A percentile compares a stretch with the other conserved stretches of the same genome.
phyloP scores from a whole-genome alignment of 495 filamentous ascomycete genomes.

The Aspergillus hancockii region DNA sequence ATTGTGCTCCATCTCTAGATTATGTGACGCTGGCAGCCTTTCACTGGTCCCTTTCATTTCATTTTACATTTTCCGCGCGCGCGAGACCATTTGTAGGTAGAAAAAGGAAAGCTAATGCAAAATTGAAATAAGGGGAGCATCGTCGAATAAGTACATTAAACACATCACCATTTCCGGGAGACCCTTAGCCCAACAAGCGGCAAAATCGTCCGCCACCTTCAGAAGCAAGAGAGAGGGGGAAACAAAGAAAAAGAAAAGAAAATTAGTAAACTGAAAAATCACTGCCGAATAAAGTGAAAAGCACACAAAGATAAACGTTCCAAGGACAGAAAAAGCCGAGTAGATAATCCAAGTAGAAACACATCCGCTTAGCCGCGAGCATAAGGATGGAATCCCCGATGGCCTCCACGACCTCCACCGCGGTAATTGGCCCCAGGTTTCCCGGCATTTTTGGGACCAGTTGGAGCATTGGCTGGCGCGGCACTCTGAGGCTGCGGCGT shows the following conservation, averaged over 20 bases:
- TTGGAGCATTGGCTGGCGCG: slow-evolving; percentile 91
- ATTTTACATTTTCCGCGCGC: neutral
- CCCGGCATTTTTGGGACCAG: slow-evolving; percentile 93
- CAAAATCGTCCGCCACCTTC: neutral
- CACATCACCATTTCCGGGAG: slow-evolving; percentile 12
- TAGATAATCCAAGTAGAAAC: neutral
- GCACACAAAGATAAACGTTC: slow-evolving; percentile 6
- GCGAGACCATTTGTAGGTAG: no score
- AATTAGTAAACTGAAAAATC: slow-evolving; percentile 8
- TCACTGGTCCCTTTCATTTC: neutral
- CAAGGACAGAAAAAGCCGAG: slow-evolving; percentile 1
- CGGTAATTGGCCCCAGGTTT: slow-evolving; percentile 93
- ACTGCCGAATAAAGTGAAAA: neutral
- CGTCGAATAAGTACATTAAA: slow-evolving; percentile 16
- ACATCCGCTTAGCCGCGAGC: slow-evolving; percentile 35
- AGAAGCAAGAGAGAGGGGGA: neutral
- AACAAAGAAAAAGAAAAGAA: neutral
- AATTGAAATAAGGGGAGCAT: neutral
- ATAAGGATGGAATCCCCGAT: slow-evolving; percentile 83
- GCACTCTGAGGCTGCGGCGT: slow-evolving; percentile 64
- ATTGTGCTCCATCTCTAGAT: neutral
- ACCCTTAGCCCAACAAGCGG: neutral
- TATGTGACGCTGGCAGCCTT: neutral
- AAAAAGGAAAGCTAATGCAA: neutral
- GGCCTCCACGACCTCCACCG: slow-evolving; percentile 81